Conservation (phyloP, 2,329 filamentous ascomycete genomes). For the Acephala macrosclerotiorum region DNA sequence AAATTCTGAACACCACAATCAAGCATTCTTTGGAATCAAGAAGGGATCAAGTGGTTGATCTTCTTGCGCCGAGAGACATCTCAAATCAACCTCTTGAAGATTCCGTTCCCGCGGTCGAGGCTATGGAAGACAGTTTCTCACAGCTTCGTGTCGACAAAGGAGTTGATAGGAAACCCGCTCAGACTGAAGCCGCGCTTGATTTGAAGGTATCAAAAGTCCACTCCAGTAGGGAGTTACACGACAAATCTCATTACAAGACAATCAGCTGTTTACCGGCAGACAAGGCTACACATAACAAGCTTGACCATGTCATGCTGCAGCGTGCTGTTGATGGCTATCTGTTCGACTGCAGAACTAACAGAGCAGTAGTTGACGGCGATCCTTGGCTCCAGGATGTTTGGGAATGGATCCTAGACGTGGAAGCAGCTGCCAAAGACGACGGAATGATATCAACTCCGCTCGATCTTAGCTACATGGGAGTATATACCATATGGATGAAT, state of each 20-base stretch:
- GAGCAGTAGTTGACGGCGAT: conserved; percentile 72
- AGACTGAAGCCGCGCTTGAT: neutral
- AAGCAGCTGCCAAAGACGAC: conserved; percentile 67
- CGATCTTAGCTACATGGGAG: conserved; percentile 79
- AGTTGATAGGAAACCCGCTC: neutral
- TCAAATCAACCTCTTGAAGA: neutral
- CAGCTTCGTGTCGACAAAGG: conserved; percentile 22
- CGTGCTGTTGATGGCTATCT: conserved; percentile 68
- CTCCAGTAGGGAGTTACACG: conserved; percentile 65
- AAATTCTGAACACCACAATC: conserved; percentile 41
- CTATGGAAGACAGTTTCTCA: conserved; percentile 25
- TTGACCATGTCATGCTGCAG: conserved; percentile 63
- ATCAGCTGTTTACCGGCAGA: conserved; percentile 17
- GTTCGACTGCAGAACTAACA: conserved; percentile 71
- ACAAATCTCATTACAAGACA: conserved; percentile 54
- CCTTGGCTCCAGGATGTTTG: conserved; percentile 81
- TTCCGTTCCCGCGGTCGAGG: conserved; percentile 2
- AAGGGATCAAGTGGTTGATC: conserved; percentile 35
- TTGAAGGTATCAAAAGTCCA: conserved; percentile 20
- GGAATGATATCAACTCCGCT: conserved; percentile 75
- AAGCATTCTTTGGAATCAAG: conserved; percentile 32
- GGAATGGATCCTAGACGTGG: conserved; percentile 76
- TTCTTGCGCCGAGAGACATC: conserved; percentile 24
- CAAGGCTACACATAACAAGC: conserved; percentile 29
- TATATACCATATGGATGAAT: conserved; percentile 75